phyloP scores from a whole-genome alignment of 208 protist species.

The Leishmania tropica region DNA sequence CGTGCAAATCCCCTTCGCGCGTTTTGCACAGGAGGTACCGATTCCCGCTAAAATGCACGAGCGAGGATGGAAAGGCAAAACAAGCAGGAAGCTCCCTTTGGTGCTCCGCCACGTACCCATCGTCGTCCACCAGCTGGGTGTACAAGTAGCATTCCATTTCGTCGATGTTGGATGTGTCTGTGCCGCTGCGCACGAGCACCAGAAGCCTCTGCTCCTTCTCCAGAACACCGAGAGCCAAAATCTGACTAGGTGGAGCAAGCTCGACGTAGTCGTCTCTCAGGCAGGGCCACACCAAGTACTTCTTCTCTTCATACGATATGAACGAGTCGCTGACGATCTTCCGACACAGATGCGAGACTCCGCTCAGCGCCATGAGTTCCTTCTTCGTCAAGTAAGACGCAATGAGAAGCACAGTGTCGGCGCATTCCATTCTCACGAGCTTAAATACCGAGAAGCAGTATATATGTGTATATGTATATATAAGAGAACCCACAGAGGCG shows the following conservation, averaged over 20 bases:
- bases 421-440: conserved; percentile 45
- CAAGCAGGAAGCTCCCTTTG: conserved; percentile 48
- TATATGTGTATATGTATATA: neutral
- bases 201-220: conserved; percentile 43
- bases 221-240: conserved; percentile 50
- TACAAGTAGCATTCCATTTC: conserved; percentile 58
- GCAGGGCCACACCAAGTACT: conserved; percentile 42
- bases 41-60: conserved; percentile 49
- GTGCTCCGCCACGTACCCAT: conserved; percentile 27
- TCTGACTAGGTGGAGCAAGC: conserved; percentile 50
- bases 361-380: conserved; percentile 49
- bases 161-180: conserved; percentile 27
- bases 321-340: conserved; percentile 31
- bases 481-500: neutral
- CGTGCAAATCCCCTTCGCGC: conserved; percentile 43
- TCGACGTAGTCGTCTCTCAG: conserved; percentile 48
- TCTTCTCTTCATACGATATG: conserved; percentile 39
- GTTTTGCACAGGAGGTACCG: conserved; percentile 61
- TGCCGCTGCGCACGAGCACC: conserved; percentile 38
- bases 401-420: conserved; percentile 49
- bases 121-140: conserved; percentile 32
- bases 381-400: conserved; percentile 50
- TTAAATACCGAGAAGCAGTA: too few species aligned
- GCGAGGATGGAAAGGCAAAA: conserved; percentile 45
- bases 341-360: conserved; percentile 42